Base-by-base conservation (phyloP, 768 basidiomycete species). In the Inosperma sp. region DNA sequence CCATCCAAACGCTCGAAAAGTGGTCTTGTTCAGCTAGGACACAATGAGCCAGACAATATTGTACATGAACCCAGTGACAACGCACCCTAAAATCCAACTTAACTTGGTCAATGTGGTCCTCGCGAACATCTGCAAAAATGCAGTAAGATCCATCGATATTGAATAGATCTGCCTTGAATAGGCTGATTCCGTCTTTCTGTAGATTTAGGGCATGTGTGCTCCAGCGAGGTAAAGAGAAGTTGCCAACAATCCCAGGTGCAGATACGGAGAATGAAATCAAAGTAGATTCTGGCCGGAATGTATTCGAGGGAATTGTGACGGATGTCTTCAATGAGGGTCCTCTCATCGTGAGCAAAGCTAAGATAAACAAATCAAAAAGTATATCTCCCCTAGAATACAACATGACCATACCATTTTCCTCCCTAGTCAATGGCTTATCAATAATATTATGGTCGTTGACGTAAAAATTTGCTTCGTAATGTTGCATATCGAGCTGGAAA, bases 381-480 rank as follows among this genome's bases (percentile, higher is more conserved):
- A 29, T 40, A 21, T n/a, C 14, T n/a, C n/a, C n/a, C n/a, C n/a
- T n/a, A n/a, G 22, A 34, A 14, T 30, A 48, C 34, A 41, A 33
- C n/a, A 4, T 27, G 14, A 44, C 25, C 4, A 34, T 59, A 93
- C 93, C 84, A 64, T 98, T 97, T 58, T 92, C 88, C n/a, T 92
- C 86, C 49, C 69, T 72, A 50, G 83, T 72, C 27, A 84, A 69
- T 3, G 93, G 92, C 54, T 87, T 88, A 71, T 96, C 92, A 43
- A 98, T 88, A 62, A 98, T 91, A 62, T 98, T 98, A 62, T 93
- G 92, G 66, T 98, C 95, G 62, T 98, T 98, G 45, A 89, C 82
- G 62, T 90, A 94, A 21, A 89, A 64, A 58, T 87, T 86, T 43
- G 95, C 63, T 52, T 81, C 77, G 66, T 83, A 94, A 59, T 91